Percentiles rank a stretch among this genome's conserved stretches.
Conservation (phyloP, 192 early-diverging fungal genomes). For the Backusella tarrabulga region DNA sequence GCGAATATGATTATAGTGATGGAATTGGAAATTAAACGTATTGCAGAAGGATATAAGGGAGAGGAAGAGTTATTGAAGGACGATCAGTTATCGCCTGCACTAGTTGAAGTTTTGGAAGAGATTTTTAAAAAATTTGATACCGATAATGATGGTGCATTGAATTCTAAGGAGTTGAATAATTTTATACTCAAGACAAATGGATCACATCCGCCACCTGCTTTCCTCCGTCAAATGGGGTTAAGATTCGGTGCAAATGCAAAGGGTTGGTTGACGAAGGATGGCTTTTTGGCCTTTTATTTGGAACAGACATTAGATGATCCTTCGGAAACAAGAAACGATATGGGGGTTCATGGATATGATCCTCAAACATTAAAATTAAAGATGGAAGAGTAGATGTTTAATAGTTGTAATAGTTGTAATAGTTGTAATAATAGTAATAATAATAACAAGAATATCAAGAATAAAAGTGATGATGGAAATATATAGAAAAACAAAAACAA, state of each 20-base stretch:
- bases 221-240: constrained; percentile 54
- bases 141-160: constrained; percentile 45
- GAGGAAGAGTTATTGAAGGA: constrained; percentile 37
- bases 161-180: constrained; percentile 39
- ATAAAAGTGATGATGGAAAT: background rate
- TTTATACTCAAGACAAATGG: constrained; percentile 54
- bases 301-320: constrained; percentile 58
- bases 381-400: constrained; percentile 16
- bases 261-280: constrained; percentile 48
- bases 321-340: constrained; percentile 51
- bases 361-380: constrained; percentile 14
- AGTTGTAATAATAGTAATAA: constrained; percentile 9
- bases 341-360: constrained; percentile 54
- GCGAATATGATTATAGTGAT: constrained; percentile 34
- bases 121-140: constrained; percentile 50
- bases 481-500: background rate
- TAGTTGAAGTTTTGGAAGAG: constrained; percentile 37
- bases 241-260: constrained; percentile 45
- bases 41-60: constrained; percentile 45
- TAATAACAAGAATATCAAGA: background rate
- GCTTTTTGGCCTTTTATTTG: constrained; percentile 54
- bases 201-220: constrained; percentile 45
- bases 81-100: constrained; percentile 34
- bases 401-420: constrained; percentile 2
- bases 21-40: constrained; percentile 46